These are phyloP conservation scores for Mariannaea elegans DNA, from an alignment of 2,329 filamentous ascomycete species.

Conservation along the genomic window DNA sequence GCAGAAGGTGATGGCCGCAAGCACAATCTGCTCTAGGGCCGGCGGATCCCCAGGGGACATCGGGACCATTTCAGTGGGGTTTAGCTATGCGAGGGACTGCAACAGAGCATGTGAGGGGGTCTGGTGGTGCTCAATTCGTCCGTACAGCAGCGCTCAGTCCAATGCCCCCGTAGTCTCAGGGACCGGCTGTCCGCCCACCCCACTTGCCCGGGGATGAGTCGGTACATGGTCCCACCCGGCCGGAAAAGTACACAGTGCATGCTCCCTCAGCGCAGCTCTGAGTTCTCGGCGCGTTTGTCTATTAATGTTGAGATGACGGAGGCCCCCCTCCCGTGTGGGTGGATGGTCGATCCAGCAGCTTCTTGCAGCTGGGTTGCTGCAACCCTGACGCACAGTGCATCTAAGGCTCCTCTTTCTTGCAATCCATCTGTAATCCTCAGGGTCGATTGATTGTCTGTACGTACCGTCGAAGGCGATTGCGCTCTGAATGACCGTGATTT, in stretches of 20 bases:
- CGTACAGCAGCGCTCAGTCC: not conserved
- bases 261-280: constrained; percentile 37
- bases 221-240: constrained; percentile 26
- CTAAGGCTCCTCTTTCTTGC: not conserved
- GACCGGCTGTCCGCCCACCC: constrained; percentile 14
- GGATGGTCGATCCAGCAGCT: constrained; percentile 24
- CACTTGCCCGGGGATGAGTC: constrained; percentile 15
- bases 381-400: constrained; percentile 1
- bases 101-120: not conserved
- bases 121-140: not conserved
- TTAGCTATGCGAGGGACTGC: constrained; percentile 1
- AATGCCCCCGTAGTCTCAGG: constrained; percentile 22
- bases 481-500: not conserved
- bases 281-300: constrained; percentile 28
- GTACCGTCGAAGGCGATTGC: not conserved
- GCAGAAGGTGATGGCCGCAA: constrained; percentile 11
- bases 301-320: constrained; percentile 12
- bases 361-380: not conserved
- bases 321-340: constrained; percentile 8
- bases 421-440: not conserved
- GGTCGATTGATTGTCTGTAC: not conserved
- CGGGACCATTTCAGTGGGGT: constrained; percentile 1
- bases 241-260: constrained; percentile 36
- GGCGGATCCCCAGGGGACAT: constrained; percentile 12
- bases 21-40: constrained; percentile 2